phyloP scores from a whole-genome alignment of 192 early-diverging fungal genomes.

The Powellomyces hirtus region DNA sequence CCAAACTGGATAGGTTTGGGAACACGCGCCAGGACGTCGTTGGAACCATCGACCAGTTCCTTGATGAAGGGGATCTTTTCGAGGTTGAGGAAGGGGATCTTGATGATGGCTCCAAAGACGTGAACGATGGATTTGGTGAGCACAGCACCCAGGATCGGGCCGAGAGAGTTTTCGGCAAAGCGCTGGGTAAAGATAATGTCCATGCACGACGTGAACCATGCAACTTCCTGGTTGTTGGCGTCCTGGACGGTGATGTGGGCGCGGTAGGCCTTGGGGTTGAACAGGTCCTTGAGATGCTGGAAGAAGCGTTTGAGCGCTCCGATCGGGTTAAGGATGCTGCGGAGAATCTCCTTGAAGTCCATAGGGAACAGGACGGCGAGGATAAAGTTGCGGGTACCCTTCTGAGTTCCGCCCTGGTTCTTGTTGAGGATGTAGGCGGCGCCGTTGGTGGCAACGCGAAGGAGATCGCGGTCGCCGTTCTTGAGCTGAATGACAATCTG shows the following conservation, averaged over 20 bases:
- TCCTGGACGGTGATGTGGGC: neutral
- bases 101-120: constrained; percentile 10
- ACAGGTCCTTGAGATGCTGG: neutral
- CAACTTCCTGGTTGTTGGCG: neutral
- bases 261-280: constrained; percentile 6
- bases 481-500: neutral
- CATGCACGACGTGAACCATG: constrained; percentile 6
- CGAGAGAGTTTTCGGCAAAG: constrained; percentile 7
- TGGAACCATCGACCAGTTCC: neutral
- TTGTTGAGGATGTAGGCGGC: constrained; percentile 9
- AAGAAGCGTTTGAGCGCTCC: constrained; percentile 18
- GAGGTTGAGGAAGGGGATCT: constrained; percentile 19
- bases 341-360: neutral
- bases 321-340: constrained; percentile 17
- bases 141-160: constrained; percentile 19
- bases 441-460: constrained; percentile 22
- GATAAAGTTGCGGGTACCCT: constrained; percentile 26
- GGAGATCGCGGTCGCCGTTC: neutral
- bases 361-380: constrained; percentile 12
- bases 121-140: constrained; percentile 6
- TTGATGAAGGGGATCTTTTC: constrained; percentile 25
- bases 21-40: neutral
- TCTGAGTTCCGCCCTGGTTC: constrained; percentile 9
- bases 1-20: neutral
- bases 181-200: constrained; percentile 14